A percentile compares a stretch with the other conserved stretches of the same genome.
Conservation (phyloP, 805 yeast genomes). For the Cyberlindnera mycetangii region DNA sequence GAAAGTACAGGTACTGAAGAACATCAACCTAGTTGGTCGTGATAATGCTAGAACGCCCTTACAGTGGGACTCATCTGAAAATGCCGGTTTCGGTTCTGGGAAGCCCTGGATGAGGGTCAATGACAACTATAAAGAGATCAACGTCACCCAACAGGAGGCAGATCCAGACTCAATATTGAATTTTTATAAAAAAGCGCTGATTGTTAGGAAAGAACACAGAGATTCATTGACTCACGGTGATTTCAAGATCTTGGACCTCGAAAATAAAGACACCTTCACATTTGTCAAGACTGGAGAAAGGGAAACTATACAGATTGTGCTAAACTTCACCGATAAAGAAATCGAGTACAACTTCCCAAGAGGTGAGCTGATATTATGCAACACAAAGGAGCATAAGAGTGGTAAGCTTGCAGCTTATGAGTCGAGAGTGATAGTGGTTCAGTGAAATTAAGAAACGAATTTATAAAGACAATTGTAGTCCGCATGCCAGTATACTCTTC, state of each 20-base stretch:
- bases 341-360: constrained; percentile 31
- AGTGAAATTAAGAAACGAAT: too few species aligned
- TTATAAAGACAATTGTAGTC: too few species aligned
- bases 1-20: constrained; percentile 31
- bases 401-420: constrained; percentile 41
- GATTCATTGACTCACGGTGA: constrained; percentile 45
- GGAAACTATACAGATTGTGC: constrained; percentile 36
- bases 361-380: constrained; percentile 34
- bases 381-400: constrained; percentile 27
- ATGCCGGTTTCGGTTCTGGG: constrained; percentile 47
- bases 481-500: too few species aligned
- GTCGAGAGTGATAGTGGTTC: constrained; percentile 34
- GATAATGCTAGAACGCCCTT: constrained; percentile 57
- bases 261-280: constrained; percentile 39
- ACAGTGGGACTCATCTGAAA: constrained; percentile 44
- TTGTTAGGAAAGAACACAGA: constrained; percentile 41
- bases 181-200: constrained; percentile 44
- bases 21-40: constrained; percentile 40
- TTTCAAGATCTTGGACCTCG: constrained; percentile 42
- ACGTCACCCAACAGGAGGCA: constrained; percentile 42
- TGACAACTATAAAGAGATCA: constrained; percentile 47
- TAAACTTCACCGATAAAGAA: constrained; percentile 40
- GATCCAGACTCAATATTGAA: constrained; percentile 44
- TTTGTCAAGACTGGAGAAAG: constrained; percentile 36
- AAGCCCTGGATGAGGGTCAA: constrained; percentile 54